Conservation (phyloP, 2,329 filamentous ascomycete genomes). For the Aspergillus luchuensis region DNA sequence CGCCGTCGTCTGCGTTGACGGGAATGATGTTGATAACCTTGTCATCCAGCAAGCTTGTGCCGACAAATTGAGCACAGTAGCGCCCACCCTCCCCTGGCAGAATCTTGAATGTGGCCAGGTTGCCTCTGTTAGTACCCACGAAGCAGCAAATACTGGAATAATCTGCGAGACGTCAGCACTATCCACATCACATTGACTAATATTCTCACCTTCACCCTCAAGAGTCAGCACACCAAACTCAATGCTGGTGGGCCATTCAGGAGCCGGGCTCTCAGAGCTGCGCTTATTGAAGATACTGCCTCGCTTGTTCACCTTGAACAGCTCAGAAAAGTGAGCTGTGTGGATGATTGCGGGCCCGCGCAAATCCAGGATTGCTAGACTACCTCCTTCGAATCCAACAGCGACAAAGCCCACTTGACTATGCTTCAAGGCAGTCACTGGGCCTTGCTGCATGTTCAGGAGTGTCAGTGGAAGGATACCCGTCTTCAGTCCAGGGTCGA, state of each 20-base stretch:
- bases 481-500: constrained; percentile 73
- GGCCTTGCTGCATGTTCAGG: constrained; percentile 79
- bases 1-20: constrained; percentile 76
- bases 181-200: not conserved
- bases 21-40: constrained; percentile 75
- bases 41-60: constrained; percentile 67
- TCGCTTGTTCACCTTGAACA: constrained; percentile 75
- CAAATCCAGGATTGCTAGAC: constrained; percentile 80
- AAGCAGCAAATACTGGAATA: constrained; percentile 95
- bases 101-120: constrained; percentile 86
- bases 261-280: constrained; percentile 49
- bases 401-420: constrained; percentile 94
- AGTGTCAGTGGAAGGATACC: constrained; percentile 78
- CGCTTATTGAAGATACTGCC: constrained; percentile 66
- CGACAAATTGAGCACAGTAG: constrained; percentile 73
- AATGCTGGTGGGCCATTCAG: constrained; percentile 77
- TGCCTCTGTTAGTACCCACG: constrained; percentile 82
- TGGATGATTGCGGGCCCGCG: constrained; percentile 85
- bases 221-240: constrained; percentile 93
- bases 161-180: constrained; percentile 48
- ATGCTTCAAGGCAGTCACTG: constrained; percentile 75
- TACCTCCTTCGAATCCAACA: constrained; percentile 80
- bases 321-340: constrained; percentile 69
- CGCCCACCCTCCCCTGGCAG: constrained; percentile 69
- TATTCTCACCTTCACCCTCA: constrained; percentile 72